Evolutionary conservation across 495 filamentous ascomycete species (phyloP).

Genomic region (Staphylotrichum tortipilum): DNA sequence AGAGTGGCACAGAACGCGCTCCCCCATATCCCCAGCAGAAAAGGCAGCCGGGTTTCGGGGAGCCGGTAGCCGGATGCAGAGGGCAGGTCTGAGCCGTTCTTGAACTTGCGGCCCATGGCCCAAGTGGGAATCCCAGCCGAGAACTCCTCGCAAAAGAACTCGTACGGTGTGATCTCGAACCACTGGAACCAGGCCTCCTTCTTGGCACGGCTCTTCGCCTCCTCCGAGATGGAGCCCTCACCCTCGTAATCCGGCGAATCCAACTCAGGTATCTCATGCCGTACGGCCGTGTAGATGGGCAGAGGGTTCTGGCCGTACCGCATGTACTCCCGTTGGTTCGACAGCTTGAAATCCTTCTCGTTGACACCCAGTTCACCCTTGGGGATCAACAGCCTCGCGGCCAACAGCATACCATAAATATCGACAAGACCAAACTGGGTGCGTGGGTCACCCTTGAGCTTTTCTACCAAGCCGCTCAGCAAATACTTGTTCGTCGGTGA

Average conservation of each 20-base stretch:
- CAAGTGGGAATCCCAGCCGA: conserved; percentile 87
- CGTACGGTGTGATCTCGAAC: conserved; percentile 95
- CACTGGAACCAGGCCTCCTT: conserved; percentile 91
- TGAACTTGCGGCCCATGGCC: conserved; percentile 78
- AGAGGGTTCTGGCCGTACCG: conserved; percentile 70
- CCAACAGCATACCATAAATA: conserved; percentile 78
- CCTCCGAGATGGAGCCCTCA: conserved; percentile 34
- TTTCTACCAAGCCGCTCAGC: conserved; percentile 80
- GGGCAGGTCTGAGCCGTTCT: conserved; percentile 57
- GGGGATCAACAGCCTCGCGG: conserved; percentile 74
- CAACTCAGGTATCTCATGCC: conserved; percentile 83
- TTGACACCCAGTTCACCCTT: conserved; percentile 70
- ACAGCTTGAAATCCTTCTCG: conserved; percentile 75
- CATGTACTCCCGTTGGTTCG: conserved; percentile 66
- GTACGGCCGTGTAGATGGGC: conserved; percentile 89
- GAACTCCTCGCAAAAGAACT: conserved; percentile 90
- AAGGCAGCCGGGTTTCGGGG: conserved; percentile 72
- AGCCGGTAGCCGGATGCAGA: conserved; percentile 48
- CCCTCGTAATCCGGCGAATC: conserved; percentile 37
- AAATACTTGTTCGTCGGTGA: conserved; percentile 90
- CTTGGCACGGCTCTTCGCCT: conserved; percentile 54
- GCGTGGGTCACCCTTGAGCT: conserved; percentile 69
- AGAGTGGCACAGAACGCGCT: conserved; percentile 93
- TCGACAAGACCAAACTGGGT: conserved; percentile 88
- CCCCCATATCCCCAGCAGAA: conserved; percentile 87